Base-by-base conservation (phyloP, 2,329 filamentous ascomycete genomes). In the Monilinia laxa region DNA sequence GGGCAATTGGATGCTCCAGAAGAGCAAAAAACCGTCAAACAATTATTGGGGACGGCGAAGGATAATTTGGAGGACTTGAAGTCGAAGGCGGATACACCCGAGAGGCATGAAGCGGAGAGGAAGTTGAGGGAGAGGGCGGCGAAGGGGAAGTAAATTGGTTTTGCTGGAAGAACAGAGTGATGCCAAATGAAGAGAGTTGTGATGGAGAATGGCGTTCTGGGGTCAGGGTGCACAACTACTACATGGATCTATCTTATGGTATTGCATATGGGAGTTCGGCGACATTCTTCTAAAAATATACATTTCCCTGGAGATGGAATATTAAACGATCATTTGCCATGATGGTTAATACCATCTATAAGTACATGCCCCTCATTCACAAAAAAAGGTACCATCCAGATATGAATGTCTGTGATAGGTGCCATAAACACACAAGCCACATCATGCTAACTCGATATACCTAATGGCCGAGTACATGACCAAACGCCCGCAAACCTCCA, bases 1-100 rank as follows among this genome's bases (percentile, higher is more conserved):
- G 83, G 83, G 16, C 76, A 78, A 63, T 71, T 81, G 64, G 80
- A 83, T 67, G 79, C 68, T 67, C 76, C 77, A 0, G 75, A 76
- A 25, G 72, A 76, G 23, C 73, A 76, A 62, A 59, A 73, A 69
- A 67, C 79, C 76, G 67, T 77, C 68, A 70, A 71, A 42, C 72
- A 77, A 58, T 68, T 76, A 28, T 62, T 73, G 18, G 71, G 68
- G 55, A 68, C 66, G 40, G 67, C 62, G 60, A 71, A 68, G 67
- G 68, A 66, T 53, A 68, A 63, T n/a, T 62, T 71, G 53, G 65
- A 69, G 59, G 69, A 58, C 38, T 68, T 47, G 57, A 69, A 57
- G 45, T 67, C 42, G 49, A 64, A 64, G 47, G 67, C 47, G 42
- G 56, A 47, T 60, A 45, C 45, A 31, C 58, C 58, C 6, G 47